Evolutionary conservation across 2,329 filamentous ascomycete genomes (phyloP).

Genomic region (Penicillium sp.): DNA sequence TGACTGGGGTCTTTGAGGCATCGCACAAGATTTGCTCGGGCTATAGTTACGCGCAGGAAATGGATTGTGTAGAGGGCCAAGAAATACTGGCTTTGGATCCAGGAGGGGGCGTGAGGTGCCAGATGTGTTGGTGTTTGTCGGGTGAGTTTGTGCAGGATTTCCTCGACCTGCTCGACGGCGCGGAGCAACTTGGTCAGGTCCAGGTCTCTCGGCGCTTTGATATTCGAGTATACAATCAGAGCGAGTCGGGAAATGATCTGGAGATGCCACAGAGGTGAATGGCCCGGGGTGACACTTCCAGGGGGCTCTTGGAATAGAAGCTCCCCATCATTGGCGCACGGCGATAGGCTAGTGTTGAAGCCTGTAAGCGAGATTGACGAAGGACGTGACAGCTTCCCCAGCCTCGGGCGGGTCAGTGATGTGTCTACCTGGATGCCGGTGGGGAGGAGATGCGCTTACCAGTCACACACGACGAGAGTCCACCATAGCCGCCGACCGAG

Average conservation of each 20-base stretch:
- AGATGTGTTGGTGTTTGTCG: too few species aligned
- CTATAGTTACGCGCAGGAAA: background rate
- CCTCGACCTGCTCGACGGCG: background rate
- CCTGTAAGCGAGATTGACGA: too few species aligned
- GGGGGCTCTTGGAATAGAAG: too few species aligned
- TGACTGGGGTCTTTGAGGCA: background rate
- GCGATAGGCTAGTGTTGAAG: too few species aligned
- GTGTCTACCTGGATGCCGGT: too few species aligned
- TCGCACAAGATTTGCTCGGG: background rate
- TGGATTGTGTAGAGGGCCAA: background rate
- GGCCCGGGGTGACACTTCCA: too few species aligned
- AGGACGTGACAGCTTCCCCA: too few species aligned
- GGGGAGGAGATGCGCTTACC: constrained; percentile 4
- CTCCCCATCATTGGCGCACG: too few species aligned
- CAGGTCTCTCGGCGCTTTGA: background rate
- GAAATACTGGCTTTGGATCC: background rate
- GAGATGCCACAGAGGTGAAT: background rate
- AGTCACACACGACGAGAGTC: constrained; percentile 19
- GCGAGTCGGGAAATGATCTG: background rate
- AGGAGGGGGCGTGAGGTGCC: background rate
- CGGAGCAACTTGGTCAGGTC: background rate
- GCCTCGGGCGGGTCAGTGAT: too few species aligned
- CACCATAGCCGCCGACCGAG: constrained; percentile 19
- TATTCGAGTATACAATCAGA: background rate
- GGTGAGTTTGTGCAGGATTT: too few species aligned